Percentiles rank a stretch among this genome's conserved stretches.
Evolutionary conservation across 2,329 filamentous ascomycete species (phyloP).

Genomic region (Fusarium austroafricanum): DNA sequence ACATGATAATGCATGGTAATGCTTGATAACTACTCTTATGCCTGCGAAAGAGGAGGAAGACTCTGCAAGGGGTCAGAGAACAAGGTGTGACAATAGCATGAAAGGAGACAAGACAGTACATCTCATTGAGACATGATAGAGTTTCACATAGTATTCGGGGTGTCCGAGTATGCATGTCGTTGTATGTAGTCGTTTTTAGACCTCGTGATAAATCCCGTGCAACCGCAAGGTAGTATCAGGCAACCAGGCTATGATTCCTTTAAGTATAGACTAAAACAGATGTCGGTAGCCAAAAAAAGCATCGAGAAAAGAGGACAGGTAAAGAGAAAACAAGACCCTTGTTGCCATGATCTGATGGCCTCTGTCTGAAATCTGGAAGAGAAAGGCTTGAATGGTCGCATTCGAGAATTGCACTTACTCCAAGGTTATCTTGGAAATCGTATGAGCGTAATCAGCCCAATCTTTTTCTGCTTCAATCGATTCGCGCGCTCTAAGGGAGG

Average conservation of each 20-base stretch:
- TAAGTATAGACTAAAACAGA: background rate
- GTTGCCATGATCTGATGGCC: constrained; percentile 28
- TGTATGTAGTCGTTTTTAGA: constrained; percentile 13
- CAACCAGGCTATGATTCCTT: background rate
- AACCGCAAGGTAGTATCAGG: background rate
- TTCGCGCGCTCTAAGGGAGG: constrained; percentile 17
- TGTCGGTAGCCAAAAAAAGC: background rate
- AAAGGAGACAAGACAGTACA: background rate
- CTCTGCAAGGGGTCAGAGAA: constrained; percentile 3
- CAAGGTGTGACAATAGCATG: background rate
- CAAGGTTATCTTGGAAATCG: background rate
- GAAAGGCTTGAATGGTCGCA: background rate
- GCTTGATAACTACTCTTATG: background rate
- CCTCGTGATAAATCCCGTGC: constrained; percentile 17
- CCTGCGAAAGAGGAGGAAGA: background rate
- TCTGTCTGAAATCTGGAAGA: background rate
- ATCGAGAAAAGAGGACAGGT: constrained; percentile 3
- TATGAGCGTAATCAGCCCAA: constrained; percentile 2
- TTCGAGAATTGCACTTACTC: background rate
- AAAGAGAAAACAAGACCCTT: background rate
- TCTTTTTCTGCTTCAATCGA: background rate
- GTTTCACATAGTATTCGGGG: background rate
- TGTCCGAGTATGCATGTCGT: constrained; percentile 1
- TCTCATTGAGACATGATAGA: background rate
- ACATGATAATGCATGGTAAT: constrained; percentile 1